Base-by-base conservation (phyloP, 1,139 yeast genomes). In the Suhomyces panamericanus region DNA sequence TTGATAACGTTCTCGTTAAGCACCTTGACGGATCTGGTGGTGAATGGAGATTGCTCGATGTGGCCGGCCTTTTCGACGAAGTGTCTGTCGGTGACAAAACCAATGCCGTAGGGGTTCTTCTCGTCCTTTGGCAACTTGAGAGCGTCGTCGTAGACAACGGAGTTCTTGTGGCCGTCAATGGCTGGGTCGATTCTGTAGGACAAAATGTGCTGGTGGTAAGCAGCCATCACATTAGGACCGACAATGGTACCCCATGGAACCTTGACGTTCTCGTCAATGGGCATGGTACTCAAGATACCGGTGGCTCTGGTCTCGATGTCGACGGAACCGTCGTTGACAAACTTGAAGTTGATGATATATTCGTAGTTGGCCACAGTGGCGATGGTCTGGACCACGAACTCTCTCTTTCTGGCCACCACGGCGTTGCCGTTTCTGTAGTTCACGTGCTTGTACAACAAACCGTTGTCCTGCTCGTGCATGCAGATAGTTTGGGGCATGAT, bases 351-450 rank as follows among this genome's bases (percentile, higher is more conserved):
- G 60, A 87, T 69, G 53, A 86, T 80, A 73, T 88, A 88, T 70
- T 88, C 96, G 70, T 88, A 88, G 74, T 88, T 88, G 49, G 95
- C 95, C 49, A 88, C 96, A 35, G 96, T 88, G 38, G 95, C 88
- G 60, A 88, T 85, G 47, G 91, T 85, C 73, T 88, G 96, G 52
- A 88, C 80, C 42, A 88, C 84, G 59, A 88, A 83, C 63, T 87
- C 89, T 69, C 96, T 83, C 73, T 87, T 84, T 76, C 96, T 83
- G 32, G 93, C 88, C 51, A 85, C 86, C 51, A 85, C 85, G 8
- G 91, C 83, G 49, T 77, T 73, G 49, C 76, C 73, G 46, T 88
- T 87, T 73, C 96, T 80, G 74, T 82, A 87, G 73, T 88, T 88
- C 55, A 86, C 83, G 67, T 88, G 96, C 75, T 88, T 87, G 77